A percentile compares a stretch with the other conserved stretches of the same genome.
These are phyloP conservation scores for Diospyros kaki DNA, from an alignment of 148 eudicot species.

Conservation along the genomic window DNA sequence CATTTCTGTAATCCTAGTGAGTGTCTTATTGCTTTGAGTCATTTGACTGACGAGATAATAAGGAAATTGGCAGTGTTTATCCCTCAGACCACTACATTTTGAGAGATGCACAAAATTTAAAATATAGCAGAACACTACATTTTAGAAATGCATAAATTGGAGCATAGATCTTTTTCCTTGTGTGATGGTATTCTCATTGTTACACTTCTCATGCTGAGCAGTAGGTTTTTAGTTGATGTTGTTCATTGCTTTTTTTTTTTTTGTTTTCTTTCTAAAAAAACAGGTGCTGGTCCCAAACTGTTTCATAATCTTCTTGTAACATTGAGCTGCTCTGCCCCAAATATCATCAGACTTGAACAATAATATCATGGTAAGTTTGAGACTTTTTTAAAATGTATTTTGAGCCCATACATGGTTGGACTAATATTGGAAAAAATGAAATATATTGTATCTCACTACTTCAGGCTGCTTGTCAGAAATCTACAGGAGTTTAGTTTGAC, in stretches of 20 bases:
- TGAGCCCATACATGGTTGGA: too few relatives aligned
- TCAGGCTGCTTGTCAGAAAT: background rate
- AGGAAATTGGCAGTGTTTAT: background rate
- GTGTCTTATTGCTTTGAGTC: too few relatives aligned
- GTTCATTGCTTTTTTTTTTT: background rate
- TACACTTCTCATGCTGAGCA: background rate
- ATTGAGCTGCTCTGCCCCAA: background rate
- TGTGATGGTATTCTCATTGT: background rate
- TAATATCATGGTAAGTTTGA: slow-evolving; percentile 7
- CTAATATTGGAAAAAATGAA: too few relatives aligned
- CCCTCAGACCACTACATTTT: too few relatives aligned
- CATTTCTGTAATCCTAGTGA: background rate
- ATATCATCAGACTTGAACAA: slow-evolving; percentile 10
- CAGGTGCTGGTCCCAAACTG: slow-evolving; percentile 4
- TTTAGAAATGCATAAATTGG: background rate
- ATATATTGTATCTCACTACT: background rate
- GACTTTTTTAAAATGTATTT: background rate
- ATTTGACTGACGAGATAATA: too few relatives aligned
- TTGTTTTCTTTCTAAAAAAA: background rate
- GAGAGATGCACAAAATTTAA: too few relatives aligned
- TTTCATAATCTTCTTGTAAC: background rate
- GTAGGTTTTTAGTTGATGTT: too few relatives aligned
- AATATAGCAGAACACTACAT: background rate
- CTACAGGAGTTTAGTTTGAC: background rate
- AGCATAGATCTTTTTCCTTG: background rate